Base-by-base conservation (phyloP, 1,284 basidiomycete species). In the Afroboletus lepidellus region DNA sequence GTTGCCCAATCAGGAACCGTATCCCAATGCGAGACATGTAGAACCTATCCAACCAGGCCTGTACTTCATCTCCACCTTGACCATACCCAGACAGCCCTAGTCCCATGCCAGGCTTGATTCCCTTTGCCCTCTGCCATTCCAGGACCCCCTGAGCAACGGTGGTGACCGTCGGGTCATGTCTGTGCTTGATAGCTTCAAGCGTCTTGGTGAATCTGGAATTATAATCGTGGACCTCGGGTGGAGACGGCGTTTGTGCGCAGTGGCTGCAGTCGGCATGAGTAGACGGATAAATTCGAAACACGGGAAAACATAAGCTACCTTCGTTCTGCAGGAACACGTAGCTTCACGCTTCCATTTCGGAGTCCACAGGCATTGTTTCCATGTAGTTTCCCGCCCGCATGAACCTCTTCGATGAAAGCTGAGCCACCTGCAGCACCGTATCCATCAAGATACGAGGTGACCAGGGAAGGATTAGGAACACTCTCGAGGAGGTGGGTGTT, bases 11-110 rank as follows among this genome's bases (percentile, higher is more conserved):
- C 59, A 98, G 75, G 67, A 97, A 97, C 3, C 94, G 89, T 58
- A 98, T 97, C 1, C 94, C 97, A 57, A 99, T 99, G 46, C 97
- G 87, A 24, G 87, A 92, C 81, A 99, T 86, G 70, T 99, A 98
- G 74, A 99, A 99, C 50, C 97, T 80, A 73, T 99, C 97, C 60
- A 99, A 75, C 90, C 96, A 99, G 23, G 87, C 84, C 69, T 98
- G 95, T 48, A 99, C 90, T 60, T 95, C 92, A 29, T 90, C 80
- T 21, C 93, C 92, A 49, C 94, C 90, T 7, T 54, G 83, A 74
- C 45, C 75, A 79, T 82, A 64, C 76, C 76, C 51, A 69, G 75
- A 52, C 18, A 65, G 8, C 8, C 67, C 67, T 7, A 69, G 29
- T 15, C 67, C 64, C 57, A 61, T 69, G 3, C 64, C 65, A 7